Conservation (phyloP, 805 yeast species). For the Babjeviella inositovora region DNA sequence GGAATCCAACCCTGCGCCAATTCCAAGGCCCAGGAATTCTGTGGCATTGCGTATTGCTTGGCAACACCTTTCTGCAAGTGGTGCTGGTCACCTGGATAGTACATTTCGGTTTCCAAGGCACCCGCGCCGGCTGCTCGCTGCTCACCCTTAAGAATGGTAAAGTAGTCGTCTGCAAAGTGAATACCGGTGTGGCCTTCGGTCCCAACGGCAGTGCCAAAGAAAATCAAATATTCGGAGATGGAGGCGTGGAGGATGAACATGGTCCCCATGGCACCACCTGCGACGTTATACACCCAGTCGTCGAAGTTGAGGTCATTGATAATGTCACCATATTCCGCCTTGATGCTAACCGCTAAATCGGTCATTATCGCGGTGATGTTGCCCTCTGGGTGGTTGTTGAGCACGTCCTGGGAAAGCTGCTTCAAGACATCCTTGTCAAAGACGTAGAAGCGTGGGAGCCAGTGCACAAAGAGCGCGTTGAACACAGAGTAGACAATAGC, state of each 20-base stretch:
- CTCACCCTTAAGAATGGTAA: constrained; percentile 73
- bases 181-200: constrained; percentile 95
- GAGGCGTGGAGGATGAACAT: constrained; percentile 95
- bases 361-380: constrained; percentile 48
- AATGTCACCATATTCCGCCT: constrained; percentile 52
- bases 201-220: constrained; percentile 88
- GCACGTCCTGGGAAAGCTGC: constrained; percentile 34
- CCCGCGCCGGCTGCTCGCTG: constrained; percentile 61
- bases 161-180: constrained; percentile 95
- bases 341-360: constrained; percentile 41
- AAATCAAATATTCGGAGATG: constrained; percentile 77
- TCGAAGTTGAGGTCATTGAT: constrained; percentile 59
- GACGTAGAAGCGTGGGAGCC: constrained; percentile 57
- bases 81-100: constrained; percentile 77
- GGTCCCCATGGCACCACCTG: constrained; percentile 97
- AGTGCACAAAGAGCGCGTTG: constrained; percentile 28
- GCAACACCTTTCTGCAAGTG: constrained; percentile 56
- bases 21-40: constrained; percentile 78
- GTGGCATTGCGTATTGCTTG: constrained; percentile 79
- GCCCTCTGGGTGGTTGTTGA: constrained; percentile 34
- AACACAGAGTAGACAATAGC: constrained; percentile 15
- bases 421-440: constrained; percentile 57
- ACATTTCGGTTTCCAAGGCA: constrained; percentile 51
- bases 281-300: constrained; percentile 94
- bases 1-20: constrained; percentile 99